Percentiles rank a stretch among this genome's conserved stretches.
These are phyloP conservation scores for Cryptosporidium sp. DNA, from an alignment of 169 alveolate genomes.

Conservation along the genomic window DNA sequence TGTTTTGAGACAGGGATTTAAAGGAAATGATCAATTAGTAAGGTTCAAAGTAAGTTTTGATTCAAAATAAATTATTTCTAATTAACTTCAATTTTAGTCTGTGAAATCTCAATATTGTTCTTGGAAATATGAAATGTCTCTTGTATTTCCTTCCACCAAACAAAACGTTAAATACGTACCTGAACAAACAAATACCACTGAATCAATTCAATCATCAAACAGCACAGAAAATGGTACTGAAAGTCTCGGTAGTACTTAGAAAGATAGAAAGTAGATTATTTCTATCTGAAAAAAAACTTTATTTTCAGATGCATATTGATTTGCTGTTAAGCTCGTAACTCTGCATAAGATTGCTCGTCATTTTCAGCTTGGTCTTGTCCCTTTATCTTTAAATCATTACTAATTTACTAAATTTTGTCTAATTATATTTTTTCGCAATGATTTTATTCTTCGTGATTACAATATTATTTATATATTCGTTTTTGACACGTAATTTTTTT, in stretches of 20 bases:
- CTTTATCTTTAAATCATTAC: no score
- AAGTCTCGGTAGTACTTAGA: neutral
- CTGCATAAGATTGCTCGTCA: neutral
- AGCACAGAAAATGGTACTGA: constrained; percentile 11
- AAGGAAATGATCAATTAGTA: constrained; percentile 20
- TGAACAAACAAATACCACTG: neutral
- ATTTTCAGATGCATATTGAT: neutral
- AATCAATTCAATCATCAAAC: neutral
- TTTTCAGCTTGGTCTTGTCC: no score
- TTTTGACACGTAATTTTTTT: neutral
- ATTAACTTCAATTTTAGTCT: constrained; percentile 25
- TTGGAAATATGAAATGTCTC: constrained; percentile 72
- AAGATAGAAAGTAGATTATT: neutral
- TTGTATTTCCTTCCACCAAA: constrained; percentile 38
- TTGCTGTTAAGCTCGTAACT: neutral
- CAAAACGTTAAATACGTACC: constrained; percentile 33
- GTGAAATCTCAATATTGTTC: constrained; percentile 28
- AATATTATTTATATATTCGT: no score
- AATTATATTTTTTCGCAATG: no score
- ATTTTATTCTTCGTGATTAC: no score
- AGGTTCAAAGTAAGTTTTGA: constrained; percentile 33
- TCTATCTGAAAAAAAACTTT: neutral
- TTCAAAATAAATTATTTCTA: neutral
- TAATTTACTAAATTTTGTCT: neutral
- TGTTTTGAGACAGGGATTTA: constrained; percentile 38